Percentiles rank a stretch among this genome's conserved stretches.
Evolutionary conservation across 73 alveolate genomes (phyloP).

Genomic region (Tetrahymena borealis): DNA sequence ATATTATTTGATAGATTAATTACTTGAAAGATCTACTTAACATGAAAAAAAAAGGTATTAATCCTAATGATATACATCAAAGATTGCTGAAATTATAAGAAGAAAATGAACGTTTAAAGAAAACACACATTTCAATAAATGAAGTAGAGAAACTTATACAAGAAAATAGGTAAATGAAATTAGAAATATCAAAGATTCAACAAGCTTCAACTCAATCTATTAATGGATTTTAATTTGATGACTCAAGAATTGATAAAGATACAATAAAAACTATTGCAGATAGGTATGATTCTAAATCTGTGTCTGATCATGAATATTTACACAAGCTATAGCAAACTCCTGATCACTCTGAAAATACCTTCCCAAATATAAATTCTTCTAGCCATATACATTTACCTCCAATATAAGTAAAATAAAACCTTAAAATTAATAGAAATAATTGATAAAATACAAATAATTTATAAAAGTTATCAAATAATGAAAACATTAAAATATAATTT

Average conservation of each 20-base stretch:
- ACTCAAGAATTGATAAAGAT: background rate
- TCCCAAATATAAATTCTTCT: background rate
- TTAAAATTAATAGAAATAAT: background rate
- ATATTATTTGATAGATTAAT: slow-evolving; percentile 14
- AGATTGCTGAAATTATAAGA: slow-evolving; percentile 46
- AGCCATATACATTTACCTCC: background rate
- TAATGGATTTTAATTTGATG: background rate
- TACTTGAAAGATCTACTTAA: slow-evolving; percentile 64
- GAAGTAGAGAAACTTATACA: slow-evolving; percentile 55
- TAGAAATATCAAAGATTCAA: slow-evolving; percentile 41
- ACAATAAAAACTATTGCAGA: background rate
- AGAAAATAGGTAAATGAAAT: slow-evolving; percentile 71
- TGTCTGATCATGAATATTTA: background rate
- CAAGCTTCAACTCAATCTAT: background rate
- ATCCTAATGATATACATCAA: slow-evolving; percentile 47
- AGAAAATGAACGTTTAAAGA: slow-evolving; percentile 63
- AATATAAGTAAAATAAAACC: background rate
- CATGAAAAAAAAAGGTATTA: slow-evolving; percentile 60
- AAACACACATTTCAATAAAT: slow-evolving; percentile 41
- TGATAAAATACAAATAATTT: background rate
- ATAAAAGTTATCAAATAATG: background rate
- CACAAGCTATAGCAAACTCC: background rate
- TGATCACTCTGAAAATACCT: background rate
- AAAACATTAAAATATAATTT: background rate
- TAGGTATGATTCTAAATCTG: no score